Base-by-base conservation (phyloP, 179 eudicot genomes). In the Carnegiea gigantea region DNA sequence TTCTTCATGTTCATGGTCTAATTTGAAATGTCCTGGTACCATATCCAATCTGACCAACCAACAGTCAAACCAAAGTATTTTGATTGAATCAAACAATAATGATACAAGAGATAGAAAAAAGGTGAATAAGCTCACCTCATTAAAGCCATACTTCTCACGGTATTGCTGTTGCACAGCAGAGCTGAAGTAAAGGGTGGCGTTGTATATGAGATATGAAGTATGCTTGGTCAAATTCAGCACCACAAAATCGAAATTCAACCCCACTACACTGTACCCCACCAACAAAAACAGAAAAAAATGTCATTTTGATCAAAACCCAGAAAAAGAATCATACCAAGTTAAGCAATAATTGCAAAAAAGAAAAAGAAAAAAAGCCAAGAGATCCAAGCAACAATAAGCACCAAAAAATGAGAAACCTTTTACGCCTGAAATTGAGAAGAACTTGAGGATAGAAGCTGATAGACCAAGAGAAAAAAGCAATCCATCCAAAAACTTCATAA, bases 381-480 rank as follows among this genome's bases (percentile, higher is more conserved):
- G 44, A 38, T 28, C 0, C 13, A 62, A 62, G 44, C 44, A 40
- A 40, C 44, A 40, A 40, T 40, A 40, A 40, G 6, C 44, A 40
- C 6, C 44, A 6, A 40, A 40, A 40, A 40, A 40, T 40, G 67
- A 78, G n/a, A 84, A 60, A 95, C 98, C 98, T 95, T 91, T 95
- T 95, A 77, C 98, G 90, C 21, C 88, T 86, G 77, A 86, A 90
- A 90, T 95, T 95, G 83, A 95, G 70, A 64, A 93, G 46, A 76
- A 92, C 82, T 86, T 95, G 98, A 0, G 98, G 98, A 72, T 95
- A 95, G 83, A 92, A 92, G 73, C 98, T 90, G 83, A 92, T 90
- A n/a, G 98, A 92, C 98, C 98, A 95, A 30, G 98, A 90, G 36
- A 87, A 71, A 82, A 95, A 95, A 46, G 98, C 98, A 40, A 88